Conservation (phyloP, 192 early-diverging fungal genomes). For the Glomus cerebriforme region DNA sequence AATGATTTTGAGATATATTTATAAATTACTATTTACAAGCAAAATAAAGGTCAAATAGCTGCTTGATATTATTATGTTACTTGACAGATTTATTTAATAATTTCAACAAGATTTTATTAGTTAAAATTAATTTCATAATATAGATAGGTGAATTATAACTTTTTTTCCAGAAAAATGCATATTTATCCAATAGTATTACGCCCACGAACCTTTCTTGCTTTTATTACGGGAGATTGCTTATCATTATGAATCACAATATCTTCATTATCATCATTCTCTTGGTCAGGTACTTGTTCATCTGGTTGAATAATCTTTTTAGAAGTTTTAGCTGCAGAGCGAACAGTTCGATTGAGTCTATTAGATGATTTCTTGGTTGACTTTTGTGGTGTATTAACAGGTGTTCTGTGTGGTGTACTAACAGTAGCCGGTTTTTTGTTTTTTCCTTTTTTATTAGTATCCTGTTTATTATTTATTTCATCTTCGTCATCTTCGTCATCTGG, state of each 20-base stretch:
- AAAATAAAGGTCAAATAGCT: too few relatives aligned
- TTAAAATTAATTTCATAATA: too few relatives aligned
- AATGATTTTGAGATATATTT: too few relatives aligned
- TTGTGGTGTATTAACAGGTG: too few relatives aligned
- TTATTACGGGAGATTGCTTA: background rate
- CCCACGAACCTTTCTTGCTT: background rate
- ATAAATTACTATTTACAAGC: too few relatives aligned
- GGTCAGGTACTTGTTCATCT: background rate
- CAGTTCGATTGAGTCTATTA: background rate
- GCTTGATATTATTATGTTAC: too few relatives aligned
- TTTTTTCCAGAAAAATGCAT: too few relatives aligned
- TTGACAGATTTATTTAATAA: too few relatives aligned
- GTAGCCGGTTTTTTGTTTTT: background rate
- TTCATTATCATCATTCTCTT: background rate
- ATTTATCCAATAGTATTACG: too few relatives aligned
- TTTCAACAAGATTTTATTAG: too few relatives aligned
- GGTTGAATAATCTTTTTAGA: background rate
- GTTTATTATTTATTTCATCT: background rate
- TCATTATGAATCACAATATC: too few relatives aligned
- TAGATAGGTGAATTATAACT: too few relatives aligned
- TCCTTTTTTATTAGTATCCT: background rate
- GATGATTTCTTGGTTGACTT: background rate
- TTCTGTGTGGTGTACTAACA: background rate
- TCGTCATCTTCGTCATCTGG: background rate
- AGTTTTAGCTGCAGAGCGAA: background rate